Conservation (phyloP, 768 basidiomycete species). For the Tylopilus subfusipes region DNA sequence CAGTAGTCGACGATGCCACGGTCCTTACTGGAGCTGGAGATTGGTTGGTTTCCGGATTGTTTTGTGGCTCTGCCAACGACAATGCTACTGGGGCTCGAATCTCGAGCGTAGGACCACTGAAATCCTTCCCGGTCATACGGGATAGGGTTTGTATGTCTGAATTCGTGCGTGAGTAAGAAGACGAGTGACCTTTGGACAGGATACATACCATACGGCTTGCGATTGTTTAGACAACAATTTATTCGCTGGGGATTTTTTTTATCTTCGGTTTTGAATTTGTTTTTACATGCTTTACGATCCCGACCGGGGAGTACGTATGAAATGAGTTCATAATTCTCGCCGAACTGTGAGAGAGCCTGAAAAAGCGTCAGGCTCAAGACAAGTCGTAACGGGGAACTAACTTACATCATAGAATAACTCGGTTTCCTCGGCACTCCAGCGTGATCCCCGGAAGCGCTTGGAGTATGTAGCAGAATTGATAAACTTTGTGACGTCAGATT, state of each 20-base stretch:
- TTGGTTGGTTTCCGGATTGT: not conserved
- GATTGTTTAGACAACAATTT: conserved; percentile 68
- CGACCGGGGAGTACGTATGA: conserved; percentile 81
- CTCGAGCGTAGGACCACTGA: conserved; percentile 75
- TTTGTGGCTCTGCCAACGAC: conserved; percentile 30
- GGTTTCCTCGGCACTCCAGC: conserved; percentile 90
- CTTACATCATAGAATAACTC: conserved; percentile 83
- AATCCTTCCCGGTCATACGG: conserved; percentile 82
- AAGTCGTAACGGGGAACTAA: conserved; percentile 4
- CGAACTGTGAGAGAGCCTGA: conserved; percentile 88
- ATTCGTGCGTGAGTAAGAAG: not conserved
- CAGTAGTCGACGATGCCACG: conserved; percentile 36
- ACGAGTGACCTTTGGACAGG: not conserved
- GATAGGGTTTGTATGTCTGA: conserved; percentile 70
- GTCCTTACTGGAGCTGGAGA: conserved; percentile 7
- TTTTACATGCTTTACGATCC: conserved; percentile 85
- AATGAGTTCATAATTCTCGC: conserved; percentile 91
- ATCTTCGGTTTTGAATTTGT: conserved; percentile 91
- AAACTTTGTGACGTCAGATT: conserved; percentile 81
- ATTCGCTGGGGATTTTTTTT: conserved; percentile 75
- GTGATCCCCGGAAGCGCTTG: conserved; percentile 73
- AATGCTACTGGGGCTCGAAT: conserved; percentile 45
- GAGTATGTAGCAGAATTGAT: conserved; percentile 81
- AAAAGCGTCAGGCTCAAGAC: conserved; percentile 6
- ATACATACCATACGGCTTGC: conserved; percentile 68